Percentiles rank a stretch among this genome's conserved stretches.
phyloP scores from a whole-genome alignment of 1,284 basidiomycete species.

The Trametes sp. region DNA sequence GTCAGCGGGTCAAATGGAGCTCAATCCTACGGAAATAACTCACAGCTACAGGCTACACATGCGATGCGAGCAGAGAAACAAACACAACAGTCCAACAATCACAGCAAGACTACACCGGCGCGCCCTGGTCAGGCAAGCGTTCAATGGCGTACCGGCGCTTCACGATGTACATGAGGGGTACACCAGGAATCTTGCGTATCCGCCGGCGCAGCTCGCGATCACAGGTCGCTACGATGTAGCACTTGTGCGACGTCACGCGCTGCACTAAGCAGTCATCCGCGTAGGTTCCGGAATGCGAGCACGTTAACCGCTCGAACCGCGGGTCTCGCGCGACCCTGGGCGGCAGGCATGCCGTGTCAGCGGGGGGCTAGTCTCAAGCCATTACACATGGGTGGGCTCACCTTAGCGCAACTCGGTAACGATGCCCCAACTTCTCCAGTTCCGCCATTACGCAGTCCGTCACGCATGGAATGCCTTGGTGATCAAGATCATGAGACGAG shows the following conservation, averaged over 20 bases:
- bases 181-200: slow-evolving; percentile 93
- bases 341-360: slow-evolving; percentile 26
- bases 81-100: not conserved
- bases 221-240: slow-evolving; percentile 98
- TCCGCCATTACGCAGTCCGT: slow-evolving; percentile 99
- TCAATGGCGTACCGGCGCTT: slow-evolving; percentile 92
- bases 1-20: not conserved
- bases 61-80: slow-evolving; percentile 2
- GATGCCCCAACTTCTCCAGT: slow-evolving; percentile 95
- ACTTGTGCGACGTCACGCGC: slow-evolving; percentile 93
- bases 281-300: slow-evolving; percentile 95
- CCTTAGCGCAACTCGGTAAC: slow-evolving; percentile 95
- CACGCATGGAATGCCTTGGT: slow-evolving; percentile 93
- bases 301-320: slow-evolving; percentile 92
- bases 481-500: slow-evolving; percentile 16
- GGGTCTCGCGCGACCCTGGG: slow-evolving; percentile 94
- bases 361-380: not conserved
- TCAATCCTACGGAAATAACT: slow-evolving; percentile 1
- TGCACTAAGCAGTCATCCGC: slow-evolving; percentile 99
- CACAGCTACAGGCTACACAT: slow-evolving; percentile 26
- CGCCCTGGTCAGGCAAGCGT: slow-evolving; percentile 89
- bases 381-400: slow-evolving; percentile 44
- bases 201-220: slow-evolving; percentile 94
- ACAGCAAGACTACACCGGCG: slow-evolving; percentile 52
- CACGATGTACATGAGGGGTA: slow-evolving; percentile 97